phyloP scores from a whole-genome alignment of 768 basidiomycete genomes.

The Russula olivacea region DNA sequence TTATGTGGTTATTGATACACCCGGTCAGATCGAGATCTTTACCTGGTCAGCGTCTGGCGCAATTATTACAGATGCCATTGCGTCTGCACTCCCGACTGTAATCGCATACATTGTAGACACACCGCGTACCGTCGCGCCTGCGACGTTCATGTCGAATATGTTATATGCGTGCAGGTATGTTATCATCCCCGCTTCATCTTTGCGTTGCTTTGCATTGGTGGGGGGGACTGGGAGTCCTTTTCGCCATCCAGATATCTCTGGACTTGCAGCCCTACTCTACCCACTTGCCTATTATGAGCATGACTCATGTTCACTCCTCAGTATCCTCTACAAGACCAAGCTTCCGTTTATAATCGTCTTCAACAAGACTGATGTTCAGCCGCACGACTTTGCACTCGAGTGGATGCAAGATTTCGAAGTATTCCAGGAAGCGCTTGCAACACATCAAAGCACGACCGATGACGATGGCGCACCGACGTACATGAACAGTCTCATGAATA shows the following conservation, averaged over 20 bases:
- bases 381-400: conserved; percentile 86
- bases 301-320: conserved; percentile 29
- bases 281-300: neutral
- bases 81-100: conserved; percentile 87
- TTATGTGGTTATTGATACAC: conserved; percentile 93
- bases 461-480: conserved; percentile 90
- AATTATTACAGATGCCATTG: conserved; percentile 96
- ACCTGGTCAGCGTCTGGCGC: conserved; percentile 99
- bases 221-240: neutral
- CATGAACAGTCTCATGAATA: conserved; percentile 98
- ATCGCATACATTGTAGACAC: conserved; percentile 98
- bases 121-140: conserved; percentile 86
- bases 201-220: neutral
- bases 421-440: conserved; percentile 82
- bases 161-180: conserved; percentile 92
- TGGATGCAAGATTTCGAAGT: conserved; percentile 99
- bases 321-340: conserved; percentile 97
- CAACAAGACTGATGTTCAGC: conserved; percentile 94
- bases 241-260: neutral
- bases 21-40: conserved; percentile 99
- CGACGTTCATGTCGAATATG: conserved; percentile 99
- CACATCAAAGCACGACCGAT: conserved; percentile 60
- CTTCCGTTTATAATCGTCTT: conserved; percentile 96
- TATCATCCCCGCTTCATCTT: neutral
- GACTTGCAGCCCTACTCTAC: neutral